These are phyloP conservation scores for Biscogniauxia marginata DNA, from an alignment of 2,329 filamentous ascomycete species.

Conservation along the genomic window DNA sequence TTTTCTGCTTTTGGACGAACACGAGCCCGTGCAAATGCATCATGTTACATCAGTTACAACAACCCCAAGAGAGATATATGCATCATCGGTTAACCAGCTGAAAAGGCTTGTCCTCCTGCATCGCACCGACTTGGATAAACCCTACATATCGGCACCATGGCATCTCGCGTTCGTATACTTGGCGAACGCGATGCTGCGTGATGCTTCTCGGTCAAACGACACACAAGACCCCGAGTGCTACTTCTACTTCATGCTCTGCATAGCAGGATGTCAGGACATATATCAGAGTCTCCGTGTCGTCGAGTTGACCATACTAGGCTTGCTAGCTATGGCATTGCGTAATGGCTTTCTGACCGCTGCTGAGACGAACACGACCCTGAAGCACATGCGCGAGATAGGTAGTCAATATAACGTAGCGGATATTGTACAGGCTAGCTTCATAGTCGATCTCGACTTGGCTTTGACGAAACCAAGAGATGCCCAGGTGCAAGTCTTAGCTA, in stretches of 20 bases:
- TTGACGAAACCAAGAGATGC: constrained; percentile 20
- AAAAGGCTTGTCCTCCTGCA: constrained; percentile 16
- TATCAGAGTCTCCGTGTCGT: constrained; percentile 24
- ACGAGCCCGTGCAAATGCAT: constrained; percentile 11
- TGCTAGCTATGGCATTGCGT: constrained; percentile 27
- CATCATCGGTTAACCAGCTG: constrained; percentile 21
- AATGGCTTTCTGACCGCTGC: constrained; percentile 16
- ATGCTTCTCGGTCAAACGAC: constrained; percentile 15
- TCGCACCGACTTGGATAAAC: constrained; percentile 12
- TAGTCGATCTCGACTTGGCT: constrained; percentile 20
- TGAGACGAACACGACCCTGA: constrained; percentile 15
- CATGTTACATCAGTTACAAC: constrained; percentile 6
- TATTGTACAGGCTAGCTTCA: constrained; percentile 15
- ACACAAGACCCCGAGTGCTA: constrained; percentile 14
- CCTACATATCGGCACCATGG: constrained; percentile 23
- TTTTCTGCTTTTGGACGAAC: constrained; percentile 8
- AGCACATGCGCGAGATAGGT: constrained; percentile 14
- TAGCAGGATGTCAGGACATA: constrained; percentile 26
- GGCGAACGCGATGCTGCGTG: constrained; percentile 28
- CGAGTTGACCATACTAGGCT: constrained; percentile 23
- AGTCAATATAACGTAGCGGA: constrained; percentile 12
- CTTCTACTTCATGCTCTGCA: constrained; percentile 29
- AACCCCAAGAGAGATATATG: constrained; percentile 10
- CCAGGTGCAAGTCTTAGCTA: constrained; percentile 15
- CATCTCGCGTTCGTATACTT: constrained; percentile 30